Evolutionary conservation across 805 yeast species (phyloP).

Genomic region (Kluyveromyces aestuarii): DNA sequence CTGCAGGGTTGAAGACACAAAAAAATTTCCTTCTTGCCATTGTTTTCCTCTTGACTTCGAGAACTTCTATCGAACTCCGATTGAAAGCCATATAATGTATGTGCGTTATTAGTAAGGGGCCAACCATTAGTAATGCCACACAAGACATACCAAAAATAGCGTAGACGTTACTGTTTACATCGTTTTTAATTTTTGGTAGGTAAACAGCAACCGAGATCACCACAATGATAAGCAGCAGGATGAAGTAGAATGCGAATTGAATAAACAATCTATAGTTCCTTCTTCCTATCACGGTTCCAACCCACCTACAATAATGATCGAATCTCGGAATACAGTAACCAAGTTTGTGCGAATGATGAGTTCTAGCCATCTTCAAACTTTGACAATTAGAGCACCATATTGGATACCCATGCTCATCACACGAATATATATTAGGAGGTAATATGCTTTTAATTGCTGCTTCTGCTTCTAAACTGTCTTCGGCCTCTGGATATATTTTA

Average conservation of each 20-base stretch:
- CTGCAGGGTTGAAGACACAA: constrained; percentile 23
- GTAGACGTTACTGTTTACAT: constrained; percentile 40
- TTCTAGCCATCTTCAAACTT: constrained; percentile 54
- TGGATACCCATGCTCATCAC: constrained; percentile 70
- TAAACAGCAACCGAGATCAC: constrained; percentile 31
- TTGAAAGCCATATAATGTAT: constrained; percentile 38
- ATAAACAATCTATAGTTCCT: constrained; percentile 53
- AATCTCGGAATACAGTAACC: constrained; percentile 58
- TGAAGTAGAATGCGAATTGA: constrained; percentile 37
- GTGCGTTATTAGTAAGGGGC: constrained; percentile 36
- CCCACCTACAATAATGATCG: constrained; percentile 80
- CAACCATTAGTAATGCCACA: constrained; percentile 37
- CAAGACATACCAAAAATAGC: constrained; percentile 37
- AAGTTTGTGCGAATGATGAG: constrained; percentile 56
- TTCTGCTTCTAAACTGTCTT: not conserved
- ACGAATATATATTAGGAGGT: constrained; percentile 53
- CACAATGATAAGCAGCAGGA: constrained; percentile 31
- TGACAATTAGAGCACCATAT: constrained; percentile 64
- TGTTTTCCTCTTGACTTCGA: constrained; percentile 30
- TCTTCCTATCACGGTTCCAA: constrained; percentile 65
- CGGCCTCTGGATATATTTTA: constrained; percentile 7
- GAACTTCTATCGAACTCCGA: constrained; percentile 51
- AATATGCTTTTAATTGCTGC: constrained; percentile 10
- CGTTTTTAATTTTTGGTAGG: constrained; percentile 9
- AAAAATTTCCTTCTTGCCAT: constrained; percentile 16